Conservation (phyloP, 495 filamentous ascomycete genomes). For the Xylaria curta region DNA sequence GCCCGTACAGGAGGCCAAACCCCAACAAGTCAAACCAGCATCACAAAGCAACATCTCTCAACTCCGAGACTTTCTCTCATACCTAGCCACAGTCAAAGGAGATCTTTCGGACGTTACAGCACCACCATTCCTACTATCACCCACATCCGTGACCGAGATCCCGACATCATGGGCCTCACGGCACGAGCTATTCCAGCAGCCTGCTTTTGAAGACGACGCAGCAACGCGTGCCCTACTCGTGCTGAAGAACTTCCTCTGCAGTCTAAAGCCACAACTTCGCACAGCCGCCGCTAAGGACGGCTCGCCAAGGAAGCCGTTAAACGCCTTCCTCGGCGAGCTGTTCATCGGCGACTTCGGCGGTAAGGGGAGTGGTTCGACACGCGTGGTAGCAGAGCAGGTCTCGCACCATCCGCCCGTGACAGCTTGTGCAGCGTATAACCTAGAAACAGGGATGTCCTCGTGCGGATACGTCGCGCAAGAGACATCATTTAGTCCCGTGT, state of each 20-base stretch:
- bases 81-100: constrained; percentile 65
- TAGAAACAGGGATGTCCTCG: constrained; percentile 74
- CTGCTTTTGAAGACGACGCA: constrained; percentile 71
- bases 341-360: constrained; percentile 70
- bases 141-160: constrained; percentile 81
- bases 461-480: constrained; percentile 90
- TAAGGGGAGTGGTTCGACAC: constrained; percentile 54
- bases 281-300: not conserved
- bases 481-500: constrained; percentile 69
- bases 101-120: constrained; percentile 87
- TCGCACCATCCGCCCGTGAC: constrained; percentile 90
- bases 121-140: constrained; percentile 82
- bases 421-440: constrained; percentile 79
- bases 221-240: constrained; percentile 77
- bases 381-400: constrained; percentile 58
- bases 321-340: constrained; percentile 51
- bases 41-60: constrained; percentile 17
- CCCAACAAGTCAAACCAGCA: constrained; percentile 8
- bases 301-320: constrained; percentile 42
- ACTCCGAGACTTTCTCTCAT: constrained; percentile 19
- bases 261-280: constrained; percentile 52
- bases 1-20: not conserved
- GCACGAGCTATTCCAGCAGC: constrained; percentile 79
- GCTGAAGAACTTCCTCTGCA: constrained; percentile 83
- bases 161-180: constrained; percentile 89